phyloP scores from a whole-genome alignment of 1,284 basidiomycete genomes.

The Microstroma glucosiphilum region DNA sequence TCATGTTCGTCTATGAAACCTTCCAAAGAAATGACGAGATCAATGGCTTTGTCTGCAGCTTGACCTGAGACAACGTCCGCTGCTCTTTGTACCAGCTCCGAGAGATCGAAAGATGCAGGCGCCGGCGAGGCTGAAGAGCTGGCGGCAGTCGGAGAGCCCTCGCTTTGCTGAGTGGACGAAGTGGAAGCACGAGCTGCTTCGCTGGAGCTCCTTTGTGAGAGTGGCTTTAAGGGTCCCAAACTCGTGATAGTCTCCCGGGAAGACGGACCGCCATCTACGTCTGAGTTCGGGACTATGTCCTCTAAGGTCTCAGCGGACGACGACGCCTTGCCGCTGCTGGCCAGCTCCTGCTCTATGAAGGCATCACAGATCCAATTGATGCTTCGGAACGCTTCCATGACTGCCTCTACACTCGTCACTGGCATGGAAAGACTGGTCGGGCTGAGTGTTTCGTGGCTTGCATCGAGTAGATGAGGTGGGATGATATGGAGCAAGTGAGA shows the following conservation, averaged over 20 bases:
- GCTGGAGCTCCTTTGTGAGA: too few species aligned
- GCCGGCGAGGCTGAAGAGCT: constrained; percentile 6
- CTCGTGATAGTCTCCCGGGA: not conserved
- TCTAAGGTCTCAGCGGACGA: not conserved
- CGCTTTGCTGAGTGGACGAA: constrained; percentile 9
- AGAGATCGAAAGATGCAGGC: constrained; percentile 23
- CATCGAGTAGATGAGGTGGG: constrained; percentile 25
- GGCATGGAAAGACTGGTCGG: constrained; percentile 33
- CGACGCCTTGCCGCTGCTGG: not conserved
- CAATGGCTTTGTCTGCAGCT: constrained; percentile 28
- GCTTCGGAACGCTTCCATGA: constrained; percentile 30
- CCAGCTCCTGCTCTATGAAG: not conserved
- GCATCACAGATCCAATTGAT: constrained; percentile 28
- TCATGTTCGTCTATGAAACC: constrained; percentile 2
- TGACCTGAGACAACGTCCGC: constrained; percentile 32
- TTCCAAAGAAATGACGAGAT: constrained; percentile 26
- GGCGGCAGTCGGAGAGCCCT: constrained; percentile 11
- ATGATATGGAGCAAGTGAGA: constrained; percentile 15
- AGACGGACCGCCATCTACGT: not conserved
- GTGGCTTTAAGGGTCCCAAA: too few species aligned
- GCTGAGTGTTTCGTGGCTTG: constrained; percentile 26
- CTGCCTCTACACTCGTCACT: constrained; percentile 31
- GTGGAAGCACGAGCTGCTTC: not conserved
- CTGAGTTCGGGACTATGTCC: not conserved
- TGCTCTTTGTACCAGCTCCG: constrained; percentile 25